These are phyloP conservation scores for Hypholoma sublateritium DNA, from an alignment of 768 basidiomycete genomes.

Conservation along the genomic window DNA sequence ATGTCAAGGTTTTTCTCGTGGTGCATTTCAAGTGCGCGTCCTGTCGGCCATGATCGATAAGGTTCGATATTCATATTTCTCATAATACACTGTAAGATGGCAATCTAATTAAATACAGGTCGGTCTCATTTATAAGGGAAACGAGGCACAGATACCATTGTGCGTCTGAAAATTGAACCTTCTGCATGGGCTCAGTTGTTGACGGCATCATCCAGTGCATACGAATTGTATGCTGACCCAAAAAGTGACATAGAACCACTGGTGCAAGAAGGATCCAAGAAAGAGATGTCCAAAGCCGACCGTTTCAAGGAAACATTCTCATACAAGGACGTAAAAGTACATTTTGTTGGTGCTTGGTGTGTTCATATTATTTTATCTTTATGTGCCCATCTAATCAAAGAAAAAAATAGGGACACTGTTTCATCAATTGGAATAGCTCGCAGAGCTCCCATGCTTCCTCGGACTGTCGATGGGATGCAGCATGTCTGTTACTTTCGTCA, in stretches of 20 bases:
- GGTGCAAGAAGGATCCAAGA: neutral
- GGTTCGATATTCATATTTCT: neutral
- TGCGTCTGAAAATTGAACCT: neutral
- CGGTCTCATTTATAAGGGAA: slow-evolving; percentile 6
- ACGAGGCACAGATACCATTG: slow-evolving; percentile 5
- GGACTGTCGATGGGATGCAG: slow-evolving; percentile 20
- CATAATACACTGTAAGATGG: neutral
- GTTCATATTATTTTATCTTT: neutral
- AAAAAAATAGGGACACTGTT: slow-evolving; percentile 30
- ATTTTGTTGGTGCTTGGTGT: neutral
- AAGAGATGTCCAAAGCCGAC: neutral
- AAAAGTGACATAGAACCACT: neutral
- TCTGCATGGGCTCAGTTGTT: neutral
- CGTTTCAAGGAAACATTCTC: neutral
- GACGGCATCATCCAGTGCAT: neutral
- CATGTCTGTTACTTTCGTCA: slow-evolving; percentile 33
- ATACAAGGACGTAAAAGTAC: neutral
- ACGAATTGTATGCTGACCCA: neutral
- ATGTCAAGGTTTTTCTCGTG: slow-evolving; percentile 14
- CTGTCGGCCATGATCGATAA: slow-evolving; percentile 10
- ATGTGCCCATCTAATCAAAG: neutral
- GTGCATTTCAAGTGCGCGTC: slow-evolving; percentile 9
- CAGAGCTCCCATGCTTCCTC: slow-evolving; percentile 12
- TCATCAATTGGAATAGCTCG: slow-evolving; percentile 29
- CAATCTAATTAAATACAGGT: neutral